Base-by-base conservation (phyloP, 306 rosid species). In the Fragaria nilgerrensis region DNA sequence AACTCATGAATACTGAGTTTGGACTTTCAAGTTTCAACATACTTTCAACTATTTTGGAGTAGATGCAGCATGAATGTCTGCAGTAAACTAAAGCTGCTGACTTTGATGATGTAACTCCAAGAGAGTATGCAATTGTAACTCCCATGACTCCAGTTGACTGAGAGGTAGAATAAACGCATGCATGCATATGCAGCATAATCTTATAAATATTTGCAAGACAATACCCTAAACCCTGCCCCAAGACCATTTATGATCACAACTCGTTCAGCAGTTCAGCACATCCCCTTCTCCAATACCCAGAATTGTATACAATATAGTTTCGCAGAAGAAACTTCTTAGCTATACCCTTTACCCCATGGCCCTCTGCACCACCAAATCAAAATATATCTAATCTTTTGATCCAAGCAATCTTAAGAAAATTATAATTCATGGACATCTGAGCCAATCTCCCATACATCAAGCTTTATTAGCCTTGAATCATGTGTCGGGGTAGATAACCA, bases 191-290 rank as follows among this genome's bases (percentile, higher is more conserved):
- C 41, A n/a, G 64, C 64, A 59, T 45, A 80, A 75, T 70, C 73
- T 22, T 8, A 68, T 72, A 70, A 41, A 61, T 63, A 72, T 77
- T 74, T 34, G 69, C 56, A 70, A 39, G 83, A 67, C 80, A 55
- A 56, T 14, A 25, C 48, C 11, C 49, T 73, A 81, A 78, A 75
- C n/a, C 45, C 52, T 0, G 17, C 27, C 67, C 72, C 49, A 34
- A 68, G 69, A 34, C 89, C 88, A 86, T 86, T 87, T 68, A 84
- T 77, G 80, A 47, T 77, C 50, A 83, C 87, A 79, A 79, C 83
- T 75, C 61, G 61, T 4, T 6, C 11, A 41, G 44, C 9, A 41
- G 9, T 6, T 41, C 44, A 5, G 68, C 82, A 75, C 65, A 19
- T 62, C 59, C 70, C 53, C 49, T 9, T 64, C 47, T 44, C 78